These are phyloP conservation scores for Globisporangium carolinianum DNA, from an alignment of 352 stramenopile genomes.

Conservation along the genomic window DNA sequence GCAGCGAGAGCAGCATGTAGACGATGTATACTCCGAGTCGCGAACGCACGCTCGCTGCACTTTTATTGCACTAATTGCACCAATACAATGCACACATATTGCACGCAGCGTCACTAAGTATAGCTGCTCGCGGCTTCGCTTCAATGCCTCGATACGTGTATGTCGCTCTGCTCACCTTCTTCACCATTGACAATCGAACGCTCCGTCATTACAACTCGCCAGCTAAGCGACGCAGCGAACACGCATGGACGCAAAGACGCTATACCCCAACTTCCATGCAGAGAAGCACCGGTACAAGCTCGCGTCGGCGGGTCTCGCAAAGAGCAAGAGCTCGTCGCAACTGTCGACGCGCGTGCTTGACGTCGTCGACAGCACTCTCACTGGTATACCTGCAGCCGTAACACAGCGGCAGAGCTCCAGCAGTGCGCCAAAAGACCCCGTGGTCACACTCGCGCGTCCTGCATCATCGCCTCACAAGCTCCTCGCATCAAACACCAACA, in stretches of 20 bases:
- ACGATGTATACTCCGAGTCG: not conserved
- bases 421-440: not conserved
- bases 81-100: not conserved
- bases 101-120: not conserved
- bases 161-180: not conserved
- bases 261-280: constrained; percentile 59
- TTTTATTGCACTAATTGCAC: not conserved
- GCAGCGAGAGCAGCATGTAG: not conserved
- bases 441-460: not conserved
- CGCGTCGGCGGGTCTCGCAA: constrained; percentile 10
- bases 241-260: constrained; percentile 12
- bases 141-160: not conserved
- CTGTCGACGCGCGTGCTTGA: not conserved
- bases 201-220: no score
- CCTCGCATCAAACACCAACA: not conserved
- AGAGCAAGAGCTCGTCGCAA: constrained; percentile 11
- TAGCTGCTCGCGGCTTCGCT: not conserved
- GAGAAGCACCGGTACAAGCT: constrained; percentile 39
- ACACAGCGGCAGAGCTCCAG: constrained; percentile 7
- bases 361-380: not conserved
- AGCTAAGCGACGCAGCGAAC: no score
- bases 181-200: not conserved
- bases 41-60: not conserved
- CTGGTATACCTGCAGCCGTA: not conserved
- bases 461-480: constrained; percentile 3